phyloP scores from a whole-genome alignment of 208 protist genomes.

The Strigomonas culicis region DNA sequence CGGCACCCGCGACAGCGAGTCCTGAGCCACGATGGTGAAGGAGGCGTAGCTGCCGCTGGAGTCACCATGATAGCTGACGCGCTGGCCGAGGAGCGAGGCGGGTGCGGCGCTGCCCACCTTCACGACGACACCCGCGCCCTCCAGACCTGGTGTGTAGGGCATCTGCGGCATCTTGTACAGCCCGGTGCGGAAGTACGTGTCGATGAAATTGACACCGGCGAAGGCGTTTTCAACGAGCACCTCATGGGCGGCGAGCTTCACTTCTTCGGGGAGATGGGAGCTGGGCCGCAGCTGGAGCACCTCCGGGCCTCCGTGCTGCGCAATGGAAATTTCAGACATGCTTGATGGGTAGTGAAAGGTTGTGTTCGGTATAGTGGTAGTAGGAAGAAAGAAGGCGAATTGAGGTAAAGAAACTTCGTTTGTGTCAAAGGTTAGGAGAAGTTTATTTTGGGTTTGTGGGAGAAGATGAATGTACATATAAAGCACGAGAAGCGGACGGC shows the following conservation, averaged over 20 bases:
- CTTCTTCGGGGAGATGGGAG: background rate
- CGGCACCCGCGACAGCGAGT: conserved; percentile 27
- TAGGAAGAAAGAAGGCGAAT: too few relatives aligned
- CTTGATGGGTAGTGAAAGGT: background rate
- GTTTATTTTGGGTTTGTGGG: too few relatives aligned
- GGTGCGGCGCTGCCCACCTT: conserved; percentile 21
- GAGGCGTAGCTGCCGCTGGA: conserved; percentile 55
- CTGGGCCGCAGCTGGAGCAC: conserved; percentile 14
- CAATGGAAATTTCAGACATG: background rate
- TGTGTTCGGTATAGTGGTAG: too few relatives aligned
- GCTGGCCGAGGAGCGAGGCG: conserved; percentile 34
- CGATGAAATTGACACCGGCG: conserved; percentile 92
- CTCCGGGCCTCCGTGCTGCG: conserved; percentile 11
- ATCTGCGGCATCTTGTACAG: conserved; percentile 68
- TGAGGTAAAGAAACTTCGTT: too few relatives aligned
- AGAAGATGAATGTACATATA: too few relatives aligned
- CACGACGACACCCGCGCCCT: conserved; percentile 72
- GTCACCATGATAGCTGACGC: conserved; percentile 67
- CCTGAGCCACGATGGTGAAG: conserved; percentile 38
- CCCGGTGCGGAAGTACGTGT: conserved; percentile 85
- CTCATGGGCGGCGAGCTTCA: conserved; percentile 17
- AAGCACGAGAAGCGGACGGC: too few relatives aligned
- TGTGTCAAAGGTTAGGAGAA: too few relatives aligned
- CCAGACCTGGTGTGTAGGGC: conserved; percentile 72
- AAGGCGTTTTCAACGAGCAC: conserved; percentile 57